These are phyloP conservation scores for Mortierella sp. DNA, from an alignment of 371 early-diverging fungal genomes.

Conservation along the genomic window DNA sequence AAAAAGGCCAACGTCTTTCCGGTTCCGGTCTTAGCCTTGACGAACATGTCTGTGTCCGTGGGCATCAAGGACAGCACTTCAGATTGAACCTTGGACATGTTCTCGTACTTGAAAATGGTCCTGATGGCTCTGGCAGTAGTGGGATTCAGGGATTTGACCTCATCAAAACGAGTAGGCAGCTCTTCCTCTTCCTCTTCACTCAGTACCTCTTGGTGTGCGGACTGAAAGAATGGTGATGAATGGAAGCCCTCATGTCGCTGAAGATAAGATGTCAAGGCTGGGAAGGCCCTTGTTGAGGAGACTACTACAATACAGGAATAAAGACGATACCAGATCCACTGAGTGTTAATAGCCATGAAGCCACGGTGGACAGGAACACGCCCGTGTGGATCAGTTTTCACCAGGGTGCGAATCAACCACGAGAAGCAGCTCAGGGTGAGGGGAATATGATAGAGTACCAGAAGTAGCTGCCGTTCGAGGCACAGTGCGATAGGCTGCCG, in stretches of 20 bases:
- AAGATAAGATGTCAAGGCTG: constrained; percentile 41
- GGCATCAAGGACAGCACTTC: constrained; percentile 81
- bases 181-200: constrained; percentile 48
- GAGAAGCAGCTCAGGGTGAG: neutral
- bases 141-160: constrained; percentile 61
- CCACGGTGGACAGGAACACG: neutral
- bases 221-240: constrained; percentile 16
- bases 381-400: neutral
- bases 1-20: constrained; percentile 97
- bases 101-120: constrained; percentile 74
- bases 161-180: constrained; percentile 65
- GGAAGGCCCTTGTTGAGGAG: constrained; percentile 24
- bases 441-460: constrained; percentile 7
- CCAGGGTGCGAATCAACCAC: too few relatives aligned
- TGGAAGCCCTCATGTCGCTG: constrained; percentile 39
- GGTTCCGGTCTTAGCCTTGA: constrained; percentile 98
- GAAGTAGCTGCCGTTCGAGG: constrained; percentile 25
- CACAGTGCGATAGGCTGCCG: constrained; percentile 14
- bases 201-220: constrained; percentile 21
- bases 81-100: constrained; percentile 86
- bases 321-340: neutral
- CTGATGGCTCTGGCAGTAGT: constrained; percentile 73
- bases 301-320: constrained; percentile 10
- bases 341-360: neutral
- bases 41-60: constrained; percentile 80